A percentile compares a stretch with the other conserved stretches of the same genome.
These are phyloP conservation scores for Fraxinus nigra DNA, from an alignment of 305 asterid species.

Conservation along the genomic window DNA sequence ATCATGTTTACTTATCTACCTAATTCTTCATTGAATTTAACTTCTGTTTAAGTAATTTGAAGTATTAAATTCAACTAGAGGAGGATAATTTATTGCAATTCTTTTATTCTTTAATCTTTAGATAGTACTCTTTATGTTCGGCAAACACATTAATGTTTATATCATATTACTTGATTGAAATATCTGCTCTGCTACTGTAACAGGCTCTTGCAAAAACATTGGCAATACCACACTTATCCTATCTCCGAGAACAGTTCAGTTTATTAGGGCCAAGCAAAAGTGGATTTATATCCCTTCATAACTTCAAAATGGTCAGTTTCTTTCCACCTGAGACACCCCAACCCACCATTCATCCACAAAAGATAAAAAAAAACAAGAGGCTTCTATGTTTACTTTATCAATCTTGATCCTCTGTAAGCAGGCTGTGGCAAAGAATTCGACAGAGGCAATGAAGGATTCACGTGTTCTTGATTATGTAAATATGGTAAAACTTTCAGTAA, in stretches of 20 bases:
- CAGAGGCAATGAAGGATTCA: slow-evolving; percentile 93
- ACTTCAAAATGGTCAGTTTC: slow-evolving; percentile 39
- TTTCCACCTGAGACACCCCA: background rate
- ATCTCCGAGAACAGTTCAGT: slow-evolving; percentile 48
- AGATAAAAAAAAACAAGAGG: background rate
- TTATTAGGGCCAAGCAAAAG: slow-evolving; percentile 49
- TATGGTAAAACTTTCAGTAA: slow-evolving; percentile 43
- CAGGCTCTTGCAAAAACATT: slow-evolving; percentile 57
- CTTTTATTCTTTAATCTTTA: background rate
- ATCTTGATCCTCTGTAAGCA: slow-evolving; percentile 18
- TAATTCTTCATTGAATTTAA: background rate
- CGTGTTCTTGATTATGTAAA: slow-evolving; percentile 75
- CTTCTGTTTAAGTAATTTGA: background rate
- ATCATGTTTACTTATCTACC: background rate
- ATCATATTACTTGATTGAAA: background rate
- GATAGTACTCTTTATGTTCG: background rate
- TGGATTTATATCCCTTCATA: slow-evolving; percentile 40
- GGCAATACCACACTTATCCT: slow-evolving; percentile 39
- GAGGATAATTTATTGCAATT: background rate
- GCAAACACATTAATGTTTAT: background rate
- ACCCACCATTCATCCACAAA: background rate
- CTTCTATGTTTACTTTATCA: background rate
- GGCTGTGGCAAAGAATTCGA: slow-evolving; percentile 71
- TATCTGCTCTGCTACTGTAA: slow-evolving; percentile 5
- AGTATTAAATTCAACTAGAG: background rate